phyloP scores from a whole-genome alignment of 1,139 yeast species.

The Pichia sp. region DNA sequence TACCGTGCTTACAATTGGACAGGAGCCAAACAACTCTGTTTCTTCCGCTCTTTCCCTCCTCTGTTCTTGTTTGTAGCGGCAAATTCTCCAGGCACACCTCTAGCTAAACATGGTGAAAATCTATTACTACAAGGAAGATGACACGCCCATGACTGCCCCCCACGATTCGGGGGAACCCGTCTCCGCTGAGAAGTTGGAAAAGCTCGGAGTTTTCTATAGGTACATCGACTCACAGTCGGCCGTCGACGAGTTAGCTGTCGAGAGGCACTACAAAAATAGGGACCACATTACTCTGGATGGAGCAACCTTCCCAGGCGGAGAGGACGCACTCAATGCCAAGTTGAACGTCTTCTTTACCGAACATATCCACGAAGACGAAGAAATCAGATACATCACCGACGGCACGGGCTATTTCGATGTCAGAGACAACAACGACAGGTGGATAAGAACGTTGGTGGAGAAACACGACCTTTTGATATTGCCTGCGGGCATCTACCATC shows the following conservation, averaged over 20 bases:
- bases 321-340: conserved; percentile 56
- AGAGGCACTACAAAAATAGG: conserved; percentile 74
- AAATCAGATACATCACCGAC: conserved; percentile 81
- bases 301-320: conserved; percentile 60
- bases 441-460: conserved; percentile 72
- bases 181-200: conserved; percentile 42
- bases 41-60: background rate
- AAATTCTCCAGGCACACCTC: too few relatives aligned
- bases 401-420: conserved; percentile 95
- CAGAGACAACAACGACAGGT: conserved; percentile 51
- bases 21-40: background rate
- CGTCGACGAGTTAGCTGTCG: conserved; percentile 62
- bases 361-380: conserved; percentile 96
- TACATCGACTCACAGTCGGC: conserved; percentile 49
- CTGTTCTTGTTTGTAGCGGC: background rate
- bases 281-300: conserved; percentile 66
- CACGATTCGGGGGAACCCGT: conserved; percentile 71
- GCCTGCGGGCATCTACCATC: conserved; percentile 92
- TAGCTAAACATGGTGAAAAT: conserved; percentile 33
- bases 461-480: conserved; percentile 67
- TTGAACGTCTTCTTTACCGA: conserved; percentile 73
- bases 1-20: background rate
- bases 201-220: conserved; percentile 69
- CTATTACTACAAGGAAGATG: conserved; percentile 70
- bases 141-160: conserved; percentile 59